A percentile compares a stretch with the other conserved stretches of the same genome.
phyloP scores from a whole-genome alignment of 257 asterid species.

The Coffea canephora region DNA sequence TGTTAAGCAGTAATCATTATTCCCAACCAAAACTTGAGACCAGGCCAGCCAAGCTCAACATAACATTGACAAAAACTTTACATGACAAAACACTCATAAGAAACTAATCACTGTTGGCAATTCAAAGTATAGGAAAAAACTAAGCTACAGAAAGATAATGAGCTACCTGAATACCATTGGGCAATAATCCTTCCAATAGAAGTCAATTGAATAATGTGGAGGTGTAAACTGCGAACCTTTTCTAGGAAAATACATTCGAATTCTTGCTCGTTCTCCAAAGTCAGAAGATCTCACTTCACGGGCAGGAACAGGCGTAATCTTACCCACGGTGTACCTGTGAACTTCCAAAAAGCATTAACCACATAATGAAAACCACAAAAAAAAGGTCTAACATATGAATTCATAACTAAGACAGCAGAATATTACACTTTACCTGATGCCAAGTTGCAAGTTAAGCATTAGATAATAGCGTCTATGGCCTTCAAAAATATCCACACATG shows the following conservation, averaged over 20 bases:
- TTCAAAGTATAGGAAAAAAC: neutral
- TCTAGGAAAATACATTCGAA: constrained; percentile 85
- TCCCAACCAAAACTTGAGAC: constrained; percentile 5
- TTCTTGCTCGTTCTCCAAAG: constrained; percentile 85
- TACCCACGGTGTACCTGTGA: constrained; percentile 94
- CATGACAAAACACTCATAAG: neutral
- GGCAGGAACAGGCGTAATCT: constrained; percentile 90
- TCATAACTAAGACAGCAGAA: constrained; percentile 8
- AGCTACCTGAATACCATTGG: constrained; percentile 98
- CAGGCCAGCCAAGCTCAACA: neutral
- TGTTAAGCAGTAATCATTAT: constrained; percentile 3
- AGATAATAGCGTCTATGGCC: constrained; percentile 74
- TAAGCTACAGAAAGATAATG: neutral
- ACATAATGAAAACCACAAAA: neutral
- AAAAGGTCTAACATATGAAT: constrained; percentile 2
- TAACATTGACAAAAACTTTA: neutral
- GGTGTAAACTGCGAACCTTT: constrained; percentile 91
- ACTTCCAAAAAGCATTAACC: constrained; percentile 36
- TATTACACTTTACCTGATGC: constrained; percentile 65
- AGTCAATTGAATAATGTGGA: constrained; percentile 73
- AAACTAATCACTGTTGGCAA: neutral
- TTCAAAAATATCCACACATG: constrained; percentile 52
- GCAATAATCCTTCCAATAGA: constrained; percentile 95
- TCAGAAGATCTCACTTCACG: constrained; percentile 89
- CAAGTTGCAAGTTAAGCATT: constrained; percentile 94